Base-by-base conservation (phyloP, 2,329 filamentous ascomycete genomes). In the Talaromyces sp. region DNA sequence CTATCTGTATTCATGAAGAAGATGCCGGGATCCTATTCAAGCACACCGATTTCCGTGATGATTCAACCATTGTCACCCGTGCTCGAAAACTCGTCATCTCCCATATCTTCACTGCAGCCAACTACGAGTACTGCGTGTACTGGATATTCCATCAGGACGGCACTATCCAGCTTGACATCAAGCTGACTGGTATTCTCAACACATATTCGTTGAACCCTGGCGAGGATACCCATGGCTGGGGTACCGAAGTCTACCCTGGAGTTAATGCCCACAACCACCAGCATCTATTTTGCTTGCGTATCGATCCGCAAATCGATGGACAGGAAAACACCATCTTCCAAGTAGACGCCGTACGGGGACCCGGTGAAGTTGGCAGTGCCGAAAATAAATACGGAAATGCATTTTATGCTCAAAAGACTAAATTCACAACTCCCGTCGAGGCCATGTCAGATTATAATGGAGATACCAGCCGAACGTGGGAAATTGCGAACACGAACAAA, bases 191-290 rank as follows among this genome's bases (percentile, higher is more conserved):
- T 58, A 96, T 97, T 72, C 80, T 97, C 59, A 96, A 96, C 82
- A 97, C 93, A 0, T 96, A 96, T 69, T 81, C 87, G 30, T 89
- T 96, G 82, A 85, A 87, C 68, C 85, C 88, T 0, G 90, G 86
- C 54, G 92, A 96, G 76, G 90, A 95, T 65, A 89, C 90, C 8
- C 81, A 90, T 33, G 91, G 91, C 63, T 96, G 91, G 91, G 93
- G 93, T 61, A 96, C 92, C 0, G 89, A 96, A 75, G 93, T 97
- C 8, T 95, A 94, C 71, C 90, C 91, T 0, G 88, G 91, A 47
- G 92, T 96, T 71, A 96, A 96, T 70, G 93, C 93, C 0, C 93
- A 96, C 79, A 96, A 96, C 79, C 93, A 97, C 76, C 92, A 97
- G 76, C 93, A 97, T 75, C 83, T 97, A 34, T 97, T 97, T 85